Percentiles rank a stretch among this genome's conserved stretches.
These are phyloP conservation scores for Trichoderma lentiforme DNA, from an alignment of 2,329 filamentous ascomycete genomes.

Conservation along the genomic window DNA sequence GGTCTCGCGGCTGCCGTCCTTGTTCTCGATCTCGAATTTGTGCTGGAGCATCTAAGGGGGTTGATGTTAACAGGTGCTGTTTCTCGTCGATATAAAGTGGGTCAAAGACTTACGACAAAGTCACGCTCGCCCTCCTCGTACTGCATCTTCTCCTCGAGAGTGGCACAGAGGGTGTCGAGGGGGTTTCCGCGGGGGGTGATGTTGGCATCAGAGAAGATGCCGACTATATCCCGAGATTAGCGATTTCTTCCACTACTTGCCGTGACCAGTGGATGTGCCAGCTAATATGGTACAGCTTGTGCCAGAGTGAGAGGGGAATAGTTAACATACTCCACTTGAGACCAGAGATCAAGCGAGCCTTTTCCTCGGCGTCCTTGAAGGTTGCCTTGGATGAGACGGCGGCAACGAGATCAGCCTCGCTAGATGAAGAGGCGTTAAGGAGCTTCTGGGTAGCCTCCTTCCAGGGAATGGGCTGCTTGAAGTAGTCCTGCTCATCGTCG, in stretches of 20 bases:
- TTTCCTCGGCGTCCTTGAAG: constrained; percentile 67
- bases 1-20: constrained; percentile 73
- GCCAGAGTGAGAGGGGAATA: background rate
- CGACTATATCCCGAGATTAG: constrained; percentile 33
- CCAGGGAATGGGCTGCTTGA: constrained; percentile 71
- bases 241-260: background rate
- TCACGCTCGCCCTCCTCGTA: constrained; percentile 81
- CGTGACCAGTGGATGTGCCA: background rate
- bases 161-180: constrained; percentile 86
- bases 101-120: constrained; percentile 49
- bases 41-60: constrained; percentile 55
- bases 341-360: constrained; percentile 56
- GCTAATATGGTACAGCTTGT: no score
- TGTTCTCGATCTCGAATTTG: constrained; percentile 79
- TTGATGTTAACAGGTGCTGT: background rate
- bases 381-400: constrained; percentile 72
- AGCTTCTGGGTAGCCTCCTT: constrained; percentile 80
- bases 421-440: constrained; percentile 63
- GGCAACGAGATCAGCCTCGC: constrained; percentile 66
- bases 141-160: constrained; percentile 87
- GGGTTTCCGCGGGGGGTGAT: constrained; percentile 74
- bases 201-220: constrained; percentile 62
- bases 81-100: background rate
- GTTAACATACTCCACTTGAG: constrained; percentile 56
- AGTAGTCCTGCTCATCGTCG: constrained; percentile 62